These are phyloP conservation scores for Phyllosticta capitalensis DNA, from an alignment of 2,329 filamentous ascomycete genomes.

Conservation along the genomic window DNA sequence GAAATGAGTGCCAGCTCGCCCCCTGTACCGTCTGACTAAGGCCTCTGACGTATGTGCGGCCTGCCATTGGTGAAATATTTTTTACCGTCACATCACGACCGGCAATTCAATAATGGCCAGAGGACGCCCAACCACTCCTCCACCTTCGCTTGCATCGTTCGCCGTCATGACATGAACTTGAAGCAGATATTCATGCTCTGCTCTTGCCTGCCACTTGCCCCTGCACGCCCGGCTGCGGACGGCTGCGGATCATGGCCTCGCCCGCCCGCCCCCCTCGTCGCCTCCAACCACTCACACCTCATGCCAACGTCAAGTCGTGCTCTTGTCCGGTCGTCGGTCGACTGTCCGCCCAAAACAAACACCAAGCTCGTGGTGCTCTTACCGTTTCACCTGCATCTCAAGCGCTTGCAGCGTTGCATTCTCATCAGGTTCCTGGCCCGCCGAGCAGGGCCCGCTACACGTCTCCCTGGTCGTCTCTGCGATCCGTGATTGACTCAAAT, in stretches of 20 bases:
- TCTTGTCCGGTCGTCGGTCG: not conserved
- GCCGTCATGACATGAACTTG: not conserved
- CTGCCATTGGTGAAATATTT: not conserved
- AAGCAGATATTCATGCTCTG: not conserved
- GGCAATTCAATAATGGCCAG: no score
- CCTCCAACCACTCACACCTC: not conserved
- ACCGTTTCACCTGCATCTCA: not conserved
- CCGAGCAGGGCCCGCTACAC: not conserved
- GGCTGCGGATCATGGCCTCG: not conserved
- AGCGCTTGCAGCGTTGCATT: not conserved
- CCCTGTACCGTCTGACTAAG: constrained; percentile 2
- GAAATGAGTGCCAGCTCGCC: constrained; percentile 8
- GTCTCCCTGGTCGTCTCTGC: not conserved
- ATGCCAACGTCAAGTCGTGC: no score
- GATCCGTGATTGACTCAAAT: not conserved
- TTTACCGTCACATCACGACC: not conserved
- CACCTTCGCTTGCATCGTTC: not conserved
- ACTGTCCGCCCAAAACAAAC: not conserved
- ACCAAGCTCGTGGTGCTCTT: not conserved
- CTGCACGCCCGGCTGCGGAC: not conserved
- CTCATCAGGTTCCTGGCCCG: not conserved
- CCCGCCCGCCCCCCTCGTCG: not conserved
- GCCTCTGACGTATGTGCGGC: constrained; percentile 1
- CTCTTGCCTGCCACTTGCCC: not conserved
- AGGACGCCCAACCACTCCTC: not conserved